Evolutionary conservation across 192 early-diverging fungal genomes (phyloP).

Genomic region (Rhizophagus clarus): DNA sequence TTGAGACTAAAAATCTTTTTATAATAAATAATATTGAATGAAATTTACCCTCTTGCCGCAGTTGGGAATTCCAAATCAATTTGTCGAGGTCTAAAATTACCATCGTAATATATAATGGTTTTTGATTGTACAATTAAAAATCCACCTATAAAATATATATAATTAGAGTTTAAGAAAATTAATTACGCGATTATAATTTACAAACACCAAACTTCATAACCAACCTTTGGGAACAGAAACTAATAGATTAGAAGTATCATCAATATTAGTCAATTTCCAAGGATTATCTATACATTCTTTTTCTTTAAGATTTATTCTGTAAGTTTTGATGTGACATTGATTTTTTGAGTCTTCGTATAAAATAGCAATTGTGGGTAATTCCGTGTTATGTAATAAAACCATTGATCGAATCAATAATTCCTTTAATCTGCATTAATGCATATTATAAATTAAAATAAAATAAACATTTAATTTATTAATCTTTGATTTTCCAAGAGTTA

Average conservation of each 20-base stretch:
- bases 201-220: conserved; percentile 29
- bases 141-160: conserved; percentile 43
- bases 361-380: conserved; percentile 51
- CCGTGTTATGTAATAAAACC: conserved; percentile 42
- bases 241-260: conserved; percentile 50
- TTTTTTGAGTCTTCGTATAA: conserved; percentile 61
- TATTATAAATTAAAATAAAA: background rate
- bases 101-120: conserved; percentile 54
- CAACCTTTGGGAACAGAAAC: conserved; percentile 59
- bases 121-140: conserved; percentile 58
- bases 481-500: conserved; percentile 10
- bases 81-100: conserved; percentile 35
- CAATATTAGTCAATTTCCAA: conserved; percentile 46
- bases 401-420: conserved; percentile 61
- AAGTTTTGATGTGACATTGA: conserved; percentile 55
- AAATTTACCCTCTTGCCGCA: background rate
- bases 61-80: background rate
- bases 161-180: background rate
- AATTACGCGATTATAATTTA: background rate
- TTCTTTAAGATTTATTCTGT: conserved; percentile 53
- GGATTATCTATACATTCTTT: conserved; percentile 42
- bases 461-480: background rate
- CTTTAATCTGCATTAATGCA: conserved; percentile 40
- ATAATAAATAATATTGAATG: background rate
- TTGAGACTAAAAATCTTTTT: background rate